Evolutionary conservation across 768 basidiomycete genomes (phyloP).

Genomic region (Leccinum variicolor): DNA sequence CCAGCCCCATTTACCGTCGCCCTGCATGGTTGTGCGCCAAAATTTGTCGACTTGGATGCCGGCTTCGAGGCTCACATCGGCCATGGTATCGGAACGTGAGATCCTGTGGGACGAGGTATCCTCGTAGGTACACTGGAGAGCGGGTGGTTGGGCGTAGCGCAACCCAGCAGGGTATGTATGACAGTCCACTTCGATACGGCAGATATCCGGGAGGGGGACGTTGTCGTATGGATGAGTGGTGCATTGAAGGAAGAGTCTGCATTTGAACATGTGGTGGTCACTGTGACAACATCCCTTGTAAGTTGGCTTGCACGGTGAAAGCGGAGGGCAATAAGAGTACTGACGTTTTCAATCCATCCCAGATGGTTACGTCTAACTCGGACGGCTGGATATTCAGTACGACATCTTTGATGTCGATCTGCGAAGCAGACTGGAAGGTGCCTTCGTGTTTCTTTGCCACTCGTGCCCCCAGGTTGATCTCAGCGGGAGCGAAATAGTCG

Average conservation of each 20-base stretch:
- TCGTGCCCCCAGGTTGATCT: background rate
- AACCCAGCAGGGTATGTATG: constrained; percentile 9
- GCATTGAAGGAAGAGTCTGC: constrained; percentile 24
- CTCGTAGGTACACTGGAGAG: constrained; percentile 14
- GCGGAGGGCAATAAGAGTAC: background rate
- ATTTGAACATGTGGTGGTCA: constrained; percentile 18
- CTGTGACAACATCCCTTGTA: constrained; percentile 8
- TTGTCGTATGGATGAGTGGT: constrained; percentile 7
- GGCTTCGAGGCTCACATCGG: background rate
- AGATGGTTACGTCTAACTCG: constrained; percentile 21
- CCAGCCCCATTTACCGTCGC: constrained; percentile 30
- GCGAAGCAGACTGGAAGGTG: background rate
- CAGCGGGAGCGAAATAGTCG: background rate
- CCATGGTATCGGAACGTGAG: background rate
- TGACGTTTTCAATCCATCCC: constrained; percentile 22
- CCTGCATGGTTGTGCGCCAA: constrained; percentile 15
- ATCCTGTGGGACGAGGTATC: constrained; percentile 3
- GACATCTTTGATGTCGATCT: constrained; percentile 8
- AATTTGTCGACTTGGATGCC: constrained; percentile 24
- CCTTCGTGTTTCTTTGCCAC: background rate
- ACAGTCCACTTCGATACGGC: constrained; percentile 21
- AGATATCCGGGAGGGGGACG: constrained; percentile 7
- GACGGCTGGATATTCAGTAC: constrained; percentile 10
- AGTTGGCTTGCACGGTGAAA: background rate
- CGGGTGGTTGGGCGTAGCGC: constrained; percentile 1